phyloP scores from a whole-genome alignment of 306 rosid genomes.

The Begonia masoniana region DNA sequence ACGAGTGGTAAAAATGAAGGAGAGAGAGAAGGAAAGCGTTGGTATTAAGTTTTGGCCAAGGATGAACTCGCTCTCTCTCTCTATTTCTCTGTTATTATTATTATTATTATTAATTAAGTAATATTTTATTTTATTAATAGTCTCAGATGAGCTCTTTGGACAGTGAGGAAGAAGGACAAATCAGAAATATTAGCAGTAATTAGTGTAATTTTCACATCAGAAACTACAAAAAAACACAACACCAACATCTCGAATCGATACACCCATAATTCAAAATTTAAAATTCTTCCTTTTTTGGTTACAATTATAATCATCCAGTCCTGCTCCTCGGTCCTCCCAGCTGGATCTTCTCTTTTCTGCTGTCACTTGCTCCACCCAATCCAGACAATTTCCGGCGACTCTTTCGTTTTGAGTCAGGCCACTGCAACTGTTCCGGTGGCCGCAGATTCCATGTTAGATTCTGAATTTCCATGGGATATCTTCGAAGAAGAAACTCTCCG shows the following conservation, averaged over 20 bases:
- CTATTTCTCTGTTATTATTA: too few species aligned
- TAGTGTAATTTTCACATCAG: too few species aligned
- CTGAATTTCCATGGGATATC: neutral
- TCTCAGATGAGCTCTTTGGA: neutral
- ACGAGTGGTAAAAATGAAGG: too few species aligned
- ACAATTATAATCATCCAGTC: too few species aligned
- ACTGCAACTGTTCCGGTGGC: constrained; percentile 54
- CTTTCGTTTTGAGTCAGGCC: constrained; percentile 24
- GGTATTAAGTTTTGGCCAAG: neutral
- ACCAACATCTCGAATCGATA: neutral
- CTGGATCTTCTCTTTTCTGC: neutral
- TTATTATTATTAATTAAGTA: too few species aligned
- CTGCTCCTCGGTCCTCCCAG: too few species aligned
- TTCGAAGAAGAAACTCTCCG: constrained; percentile 27
- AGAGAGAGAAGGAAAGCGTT: constrained; percentile 1
- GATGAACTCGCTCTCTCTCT: neutral
- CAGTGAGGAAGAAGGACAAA: neutral
- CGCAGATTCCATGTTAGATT: too few species aligned
- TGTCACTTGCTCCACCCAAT: neutral
- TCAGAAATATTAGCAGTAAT: too few species aligned
- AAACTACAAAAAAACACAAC: too few species aligned
- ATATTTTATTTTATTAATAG: too few species aligned
- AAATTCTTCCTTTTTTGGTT: neutral
- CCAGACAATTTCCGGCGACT: neutral
- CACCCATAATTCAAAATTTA: neutral